A percentile compares a stretch with the other conserved stretches of the same genome.
Evolutionary conservation across 208 protist species (phyloP).

Genomic region (Herpetomonas samuelpessoai): DNA sequence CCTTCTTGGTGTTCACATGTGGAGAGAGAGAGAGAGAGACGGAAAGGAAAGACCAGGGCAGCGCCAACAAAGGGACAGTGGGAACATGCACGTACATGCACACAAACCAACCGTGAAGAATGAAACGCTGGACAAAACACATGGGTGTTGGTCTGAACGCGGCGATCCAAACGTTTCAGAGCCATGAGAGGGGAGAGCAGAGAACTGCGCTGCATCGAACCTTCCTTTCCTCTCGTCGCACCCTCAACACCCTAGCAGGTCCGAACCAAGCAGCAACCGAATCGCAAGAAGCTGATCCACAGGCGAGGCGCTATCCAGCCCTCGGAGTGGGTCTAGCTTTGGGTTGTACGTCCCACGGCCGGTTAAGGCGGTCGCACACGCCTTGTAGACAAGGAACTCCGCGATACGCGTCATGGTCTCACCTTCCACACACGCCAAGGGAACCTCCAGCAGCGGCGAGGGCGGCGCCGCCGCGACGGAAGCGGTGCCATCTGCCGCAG

Average conservation of each 20-base stretch:
- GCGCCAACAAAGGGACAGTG: too few relatives aligned
- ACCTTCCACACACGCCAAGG: conserved; percentile 24
- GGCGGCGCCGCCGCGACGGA: not conserved
- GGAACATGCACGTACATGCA: too few relatives aligned
- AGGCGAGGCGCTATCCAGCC: conserved; percentile 25
- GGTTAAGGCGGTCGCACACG: not conserved
- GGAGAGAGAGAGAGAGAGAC: too few relatives aligned
- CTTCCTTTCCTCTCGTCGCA: too few relatives aligned
- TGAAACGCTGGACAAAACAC: too few relatives aligned
- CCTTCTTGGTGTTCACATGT: too few relatives aligned
- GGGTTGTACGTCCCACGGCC: not conserved
- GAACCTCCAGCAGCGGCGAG: conserved; percentile 23
- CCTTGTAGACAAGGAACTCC: conserved; percentile 41
- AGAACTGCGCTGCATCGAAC: too few relatives aligned
- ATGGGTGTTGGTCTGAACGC: too few relatives aligned
- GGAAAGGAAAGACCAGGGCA: too few relatives aligned
- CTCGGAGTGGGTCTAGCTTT: conserved; percentile 24
- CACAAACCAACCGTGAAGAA: too few relatives aligned
- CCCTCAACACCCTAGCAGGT: conserved; percentile 42
- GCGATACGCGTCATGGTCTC: conserved; percentile 36
- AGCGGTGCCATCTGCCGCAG: not conserved
- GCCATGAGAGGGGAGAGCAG: too few relatives aligned
- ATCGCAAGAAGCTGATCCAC: conserved; percentile 34
- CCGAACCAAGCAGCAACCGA: conserved; percentile 39
- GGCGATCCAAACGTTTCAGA: too few relatives aligned